A percentile compares a stretch with the other conserved stretches of the same genome.
Conservation (phyloP, 345 rosid species). For the Camelina neglecta region DNA sequence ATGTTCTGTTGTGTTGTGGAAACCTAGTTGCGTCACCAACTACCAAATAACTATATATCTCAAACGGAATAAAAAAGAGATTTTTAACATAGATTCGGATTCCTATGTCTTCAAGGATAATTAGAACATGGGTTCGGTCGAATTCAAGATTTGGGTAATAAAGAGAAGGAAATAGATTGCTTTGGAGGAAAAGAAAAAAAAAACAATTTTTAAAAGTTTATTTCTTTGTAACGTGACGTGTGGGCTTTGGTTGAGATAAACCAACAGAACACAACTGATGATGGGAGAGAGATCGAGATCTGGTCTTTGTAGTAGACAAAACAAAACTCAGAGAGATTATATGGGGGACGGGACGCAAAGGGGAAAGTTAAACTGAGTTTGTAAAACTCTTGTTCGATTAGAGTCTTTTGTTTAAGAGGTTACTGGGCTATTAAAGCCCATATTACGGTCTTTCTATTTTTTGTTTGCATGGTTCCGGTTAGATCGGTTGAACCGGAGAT, state of each 20-base stretch:
- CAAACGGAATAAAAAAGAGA: constrained; percentile 24
- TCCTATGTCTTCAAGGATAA: constrained; percentile 20
- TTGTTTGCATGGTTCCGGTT: neutral
- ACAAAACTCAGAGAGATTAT: neutral
- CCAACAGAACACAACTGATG: constrained; percentile 1
- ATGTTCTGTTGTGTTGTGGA: constrained; percentile 15
- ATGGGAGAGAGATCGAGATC: constrained; percentile 19
- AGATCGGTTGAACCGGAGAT: neutral
- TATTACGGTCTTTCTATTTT: neutral
- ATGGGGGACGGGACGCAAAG: constrained; percentile 14
- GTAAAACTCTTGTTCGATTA: neutral
- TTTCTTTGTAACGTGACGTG: constrained; percentile 41
- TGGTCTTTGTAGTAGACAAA: constrained; percentile 17
- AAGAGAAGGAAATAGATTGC: constrained; percentile 7
- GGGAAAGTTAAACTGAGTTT: neutral
- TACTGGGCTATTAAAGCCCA: constrained; percentile 31
- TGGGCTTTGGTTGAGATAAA: constrained; percentile 41
- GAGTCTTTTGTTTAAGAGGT: neutral
- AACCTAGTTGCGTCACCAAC: constrained; percentile 8
- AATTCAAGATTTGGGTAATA: constrained; percentile 29
- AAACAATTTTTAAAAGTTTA: neutral
- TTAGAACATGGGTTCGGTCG: constrained; percentile 30
- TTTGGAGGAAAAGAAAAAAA: neutral
- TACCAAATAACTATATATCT: constrained; percentile 11
- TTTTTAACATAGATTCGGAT: constrained; percentile 40